These are phyloP conservation scores for Pythium chondricola DNA, from an alignment of 352 stramenopile genomes.

Conservation along the genomic window DNA sequence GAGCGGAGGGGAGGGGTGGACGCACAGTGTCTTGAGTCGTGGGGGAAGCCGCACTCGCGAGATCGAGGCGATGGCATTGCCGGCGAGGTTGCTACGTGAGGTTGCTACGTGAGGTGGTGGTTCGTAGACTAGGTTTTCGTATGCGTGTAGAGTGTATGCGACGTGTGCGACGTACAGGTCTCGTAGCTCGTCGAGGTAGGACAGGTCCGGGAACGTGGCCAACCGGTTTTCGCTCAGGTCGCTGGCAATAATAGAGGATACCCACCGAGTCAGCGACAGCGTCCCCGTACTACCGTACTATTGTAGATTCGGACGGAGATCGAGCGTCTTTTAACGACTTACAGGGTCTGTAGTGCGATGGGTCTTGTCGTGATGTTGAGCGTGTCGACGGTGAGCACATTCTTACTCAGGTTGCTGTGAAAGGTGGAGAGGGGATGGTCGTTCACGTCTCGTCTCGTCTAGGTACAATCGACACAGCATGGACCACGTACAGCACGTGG, in stretches of 20 bases:
- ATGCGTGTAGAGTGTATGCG: too few relatives aligned
- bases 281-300: too few relatives aligned
- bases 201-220: constrained; percentile 39
- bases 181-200: constrained; percentile 36
- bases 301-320: neutral
- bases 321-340: neutral
- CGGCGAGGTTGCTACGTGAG: constrained; percentile 43
- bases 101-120: neutral
- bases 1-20: neutral
- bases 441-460: neutral
- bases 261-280: too few relatives aligned
- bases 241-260: constrained; percentile 20
- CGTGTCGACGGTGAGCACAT: constrained; percentile 34
- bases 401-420: constrained; percentile 40
- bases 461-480: neutral
- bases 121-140: too few relatives aligned
- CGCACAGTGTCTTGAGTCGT: constrained; percentile 15
- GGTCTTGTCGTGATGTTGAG: constrained; percentile 47
- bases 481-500: constrained; percentile 26
- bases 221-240: constrained; percentile 58
- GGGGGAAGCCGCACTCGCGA: constrained; percentile 41
- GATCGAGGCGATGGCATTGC: constrained; percentile 48
- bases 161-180: constrained; percentile 63
- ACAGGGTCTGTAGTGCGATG: constrained; percentile 42
- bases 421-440: neutral